Evolutionary conservation across 768 basidiomycete genomes (phyloP).

Genomic region (Mycena epipterygia): DNA sequence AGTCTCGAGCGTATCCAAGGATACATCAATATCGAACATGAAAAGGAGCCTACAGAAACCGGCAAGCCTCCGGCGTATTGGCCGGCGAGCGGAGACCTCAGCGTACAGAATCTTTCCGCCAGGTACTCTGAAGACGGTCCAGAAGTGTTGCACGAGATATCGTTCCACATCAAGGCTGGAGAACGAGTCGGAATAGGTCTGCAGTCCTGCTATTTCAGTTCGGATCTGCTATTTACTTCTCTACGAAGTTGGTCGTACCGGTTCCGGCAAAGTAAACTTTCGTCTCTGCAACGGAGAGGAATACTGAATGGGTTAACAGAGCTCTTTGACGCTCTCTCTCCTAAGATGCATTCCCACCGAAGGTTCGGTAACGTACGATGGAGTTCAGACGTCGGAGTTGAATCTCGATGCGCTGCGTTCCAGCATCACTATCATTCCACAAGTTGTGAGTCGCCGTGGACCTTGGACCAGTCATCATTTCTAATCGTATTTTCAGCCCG

Average conservation of each 20-base stretch:
- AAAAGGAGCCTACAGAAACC: slow-evolving; percentile 52
- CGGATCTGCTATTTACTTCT: background rate
- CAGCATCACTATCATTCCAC: slow-evolving; percentile 60
- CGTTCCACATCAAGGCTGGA: slow-evolving; percentile 65
- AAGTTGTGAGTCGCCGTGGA: slow-evolving; percentile 23
- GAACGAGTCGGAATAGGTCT: slow-evolving; percentile 66
- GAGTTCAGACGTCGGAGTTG: slow-evolving; percentile 51
- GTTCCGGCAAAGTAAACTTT: slow-evolving; percentile 58
- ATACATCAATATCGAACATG: slow-evolving; percentile 71
- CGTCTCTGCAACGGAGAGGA: background rate
- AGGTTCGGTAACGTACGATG: slow-evolving; percentile 56
- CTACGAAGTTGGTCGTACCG: slow-evolving; percentile 57
- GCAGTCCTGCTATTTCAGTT: slow-evolving; percentile 4
- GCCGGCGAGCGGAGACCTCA: slow-evolving; percentile 71
- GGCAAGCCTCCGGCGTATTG: slow-evolving; percentile 74
- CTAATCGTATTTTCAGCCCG: slow-evolving; percentile 36
- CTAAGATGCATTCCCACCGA: slow-evolving; percentile 54
- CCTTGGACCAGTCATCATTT: background rate
- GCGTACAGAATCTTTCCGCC: slow-evolving; percentile 69
- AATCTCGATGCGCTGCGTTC: slow-evolving; percentile 60
- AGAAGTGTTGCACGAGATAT: slow-evolving; percentile 66
- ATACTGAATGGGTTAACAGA: slow-evolving; percentile 43
- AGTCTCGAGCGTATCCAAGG: slow-evolving; percentile 79
- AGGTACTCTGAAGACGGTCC: slow-evolving; percentile 67
- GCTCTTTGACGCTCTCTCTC: slow-evolving; percentile 69